phyloP scores from a whole-genome alignment of 345 rosid genomes.

The Acer saccharum region DNA sequence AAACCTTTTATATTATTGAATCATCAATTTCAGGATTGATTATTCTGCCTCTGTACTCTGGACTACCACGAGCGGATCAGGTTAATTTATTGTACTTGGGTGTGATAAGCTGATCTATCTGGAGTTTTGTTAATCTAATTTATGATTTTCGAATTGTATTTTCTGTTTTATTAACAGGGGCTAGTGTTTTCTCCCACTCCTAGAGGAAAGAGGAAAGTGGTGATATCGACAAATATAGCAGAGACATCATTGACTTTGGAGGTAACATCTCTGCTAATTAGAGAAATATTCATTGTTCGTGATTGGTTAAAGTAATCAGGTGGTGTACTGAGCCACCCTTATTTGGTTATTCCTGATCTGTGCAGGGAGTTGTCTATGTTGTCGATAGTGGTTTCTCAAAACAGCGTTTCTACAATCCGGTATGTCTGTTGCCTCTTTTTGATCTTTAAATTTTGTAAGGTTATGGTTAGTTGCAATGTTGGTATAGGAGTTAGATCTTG shows the following conservation, averaged over 20 bases:
- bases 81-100: constrained; percentile 30
- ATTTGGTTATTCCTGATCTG: constrained; percentile 13
- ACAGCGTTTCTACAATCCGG: constrained; percentile 95
- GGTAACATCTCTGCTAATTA: constrained; percentile 41
- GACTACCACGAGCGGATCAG: constrained; percentile 88
- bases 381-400: constrained; percentile 96
- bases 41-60: constrained; percentile 80
- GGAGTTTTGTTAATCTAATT: constrained; percentile 4
- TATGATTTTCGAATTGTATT: neutral
- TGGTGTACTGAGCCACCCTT: constrained; percentile 18
- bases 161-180: constrained; percentile 52
- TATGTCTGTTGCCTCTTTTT: constrained; percentile 34
- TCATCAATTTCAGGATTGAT: constrained; percentile 66
- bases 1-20: constrained; percentile 9
- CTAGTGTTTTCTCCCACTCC: constrained; percentile 85
- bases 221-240: constrained; percentile 90
- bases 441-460: constrained; percentile 8
- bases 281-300: constrained; percentile 1
- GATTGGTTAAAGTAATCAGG: constrained; percentile 1
- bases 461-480: constrained; percentile 1
- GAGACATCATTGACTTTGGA: constrained; percentile 95
- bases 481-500: constrained; percentile 5
- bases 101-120: constrained; percentile 6
- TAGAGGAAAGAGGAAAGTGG: constrained; percentile 90
- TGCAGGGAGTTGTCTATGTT: constrained; percentile 93